Base-by-base conservation (phyloP, 2,329 filamentous ascomycete species). In the Aspergillus vadensis region DNA sequence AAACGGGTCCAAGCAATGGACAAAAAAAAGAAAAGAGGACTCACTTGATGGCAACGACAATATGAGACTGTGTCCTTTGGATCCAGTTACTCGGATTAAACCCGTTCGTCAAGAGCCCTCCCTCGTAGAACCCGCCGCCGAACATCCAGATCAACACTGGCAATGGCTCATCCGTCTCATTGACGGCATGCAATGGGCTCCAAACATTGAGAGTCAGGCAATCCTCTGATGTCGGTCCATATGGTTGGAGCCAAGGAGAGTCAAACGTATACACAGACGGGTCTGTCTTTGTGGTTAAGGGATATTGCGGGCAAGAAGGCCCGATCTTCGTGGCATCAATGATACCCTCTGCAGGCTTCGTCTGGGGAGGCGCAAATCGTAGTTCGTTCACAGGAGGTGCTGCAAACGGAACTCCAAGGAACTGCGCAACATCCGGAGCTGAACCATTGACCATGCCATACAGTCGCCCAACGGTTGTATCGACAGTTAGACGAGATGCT, bases 361-460 rank as follows among this genome's bases (percentile, higher is more conserved):
- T 27, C 44, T 48, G 44, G 4, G 44, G 44, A 48, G 44, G 44
- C 3, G 44, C 44, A 10, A 39, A 38, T 14, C 50, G 32, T 36
- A 52, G 30, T 2, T 52, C 50, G 17, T 39, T 25, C 30, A 52
- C 17, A 10, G 50, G 50, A n/a, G 50, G 50, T 19, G 30, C 50
- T 36, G 50, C 50, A n/a, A 52, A 52, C 2, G 50, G 50, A 7
- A 52, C 50, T 4, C 50, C 50, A 21, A 52, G 50, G 12, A 52
- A 52, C 19, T 52, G 50, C 17, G 50, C 50, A 17, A 52, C 50
- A 21, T 39, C 50, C 19, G 50, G 50, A 17, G 50, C 21, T 21
- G 50, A 52, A 12, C 50, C 50, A 39, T 52, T 52, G 50, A 52
- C 21, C 50, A 52, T 52, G 50, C 50, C 50, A 52, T 52, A 39